Evolutionary conservation across 2,329 filamentous ascomycete species (phyloP).

Genomic region (Fusarium tjaetaba): DNA sequence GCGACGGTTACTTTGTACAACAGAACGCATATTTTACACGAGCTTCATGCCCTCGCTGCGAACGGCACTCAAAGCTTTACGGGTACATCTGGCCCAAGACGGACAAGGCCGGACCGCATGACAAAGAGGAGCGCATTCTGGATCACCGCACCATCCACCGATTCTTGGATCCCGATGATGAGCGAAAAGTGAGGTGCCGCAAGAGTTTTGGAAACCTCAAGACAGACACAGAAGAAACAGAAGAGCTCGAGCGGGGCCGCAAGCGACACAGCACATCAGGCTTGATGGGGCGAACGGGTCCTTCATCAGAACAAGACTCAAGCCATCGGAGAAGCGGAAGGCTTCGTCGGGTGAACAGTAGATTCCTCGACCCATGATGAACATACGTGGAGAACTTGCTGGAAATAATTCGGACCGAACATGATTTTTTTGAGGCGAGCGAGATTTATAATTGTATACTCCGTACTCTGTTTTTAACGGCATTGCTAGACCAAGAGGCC

Average conservation of each 20-base stretch:
- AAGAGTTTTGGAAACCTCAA: constrained; percentile 46
- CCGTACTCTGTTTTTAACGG: neutral
- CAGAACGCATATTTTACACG: constrained; percentile 87
- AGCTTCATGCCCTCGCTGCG: constrained; percentile 88
- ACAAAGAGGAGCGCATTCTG: constrained; percentile 76
- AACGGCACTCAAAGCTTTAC: constrained; percentile 94
- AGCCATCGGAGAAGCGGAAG: constrained; percentile 50
- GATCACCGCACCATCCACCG: constrained; percentile 91
- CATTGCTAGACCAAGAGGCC: neutral
- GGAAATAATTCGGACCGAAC: constrained; percentile 3
- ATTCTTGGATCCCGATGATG: constrained; percentile 78
- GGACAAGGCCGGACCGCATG: constrained; percentile 77
- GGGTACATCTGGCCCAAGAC: constrained; percentile 98
- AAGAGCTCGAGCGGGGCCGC: constrained; percentile 41
- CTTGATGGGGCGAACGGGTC: constrained; percentile 7
- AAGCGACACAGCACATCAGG: constrained; percentile 24
- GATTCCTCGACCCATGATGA: constrained; percentile 40
- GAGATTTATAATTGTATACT: constrained; percentile 14
- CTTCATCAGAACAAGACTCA: constrained; percentile 34
- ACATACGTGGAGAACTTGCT: neutral
- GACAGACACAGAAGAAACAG: constrained; percentile 42
- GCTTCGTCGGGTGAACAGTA: constrained; percentile 48
- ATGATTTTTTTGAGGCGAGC: constrained; percentile 4
- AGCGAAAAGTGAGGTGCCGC: constrained; percentile 63
- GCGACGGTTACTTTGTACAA: constrained; percentile 85